Evolutionary conservation across 352 stramenopile genomes (phyloP).

Genomic region (Saprolegnia parasitica): DNA sequence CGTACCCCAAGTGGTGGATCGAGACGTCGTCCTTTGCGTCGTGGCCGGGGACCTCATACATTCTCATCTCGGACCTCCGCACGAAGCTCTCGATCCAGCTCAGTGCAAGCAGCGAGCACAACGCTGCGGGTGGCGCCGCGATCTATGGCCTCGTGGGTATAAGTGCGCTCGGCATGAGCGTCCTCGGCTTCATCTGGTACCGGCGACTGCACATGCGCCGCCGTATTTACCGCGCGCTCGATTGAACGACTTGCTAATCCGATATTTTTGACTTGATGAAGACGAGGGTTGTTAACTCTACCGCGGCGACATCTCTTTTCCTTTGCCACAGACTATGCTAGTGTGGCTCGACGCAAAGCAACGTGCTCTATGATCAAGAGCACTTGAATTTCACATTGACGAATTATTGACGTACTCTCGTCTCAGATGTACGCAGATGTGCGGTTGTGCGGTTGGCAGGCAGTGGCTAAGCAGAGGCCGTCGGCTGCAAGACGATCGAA

Average conservation of each 20-base stretch:
- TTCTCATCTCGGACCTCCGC: neutral
- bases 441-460: too few species aligned
- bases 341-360: too few species aligned
- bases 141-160: neutral
- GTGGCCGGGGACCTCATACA: slow-evolving; percentile 10
- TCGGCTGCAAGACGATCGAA: too few species aligned
- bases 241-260: neutral
- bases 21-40: slow-evolving; percentile 8
- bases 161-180: neutral
- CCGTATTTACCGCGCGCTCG: neutral
- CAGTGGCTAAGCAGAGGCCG: too few species aligned
- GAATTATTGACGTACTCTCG: too few species aligned
- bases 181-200: neutral
- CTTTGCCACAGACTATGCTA: too few species aligned
- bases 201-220: neutral
- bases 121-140: too few species aligned
- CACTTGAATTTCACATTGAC: too few species aligned
- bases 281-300: neutral
- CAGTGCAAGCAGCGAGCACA: neutral
- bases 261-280: neutral
- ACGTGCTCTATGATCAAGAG: too few species aligned
- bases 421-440: too few species aligned
- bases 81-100: neutral
- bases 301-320: too few species aligned
- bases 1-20: slow-evolving; percentile 27